Evolutionary conservation across 78 protist genomes (phyloP).

Genomic region (Isochrysis galbana): DNA sequence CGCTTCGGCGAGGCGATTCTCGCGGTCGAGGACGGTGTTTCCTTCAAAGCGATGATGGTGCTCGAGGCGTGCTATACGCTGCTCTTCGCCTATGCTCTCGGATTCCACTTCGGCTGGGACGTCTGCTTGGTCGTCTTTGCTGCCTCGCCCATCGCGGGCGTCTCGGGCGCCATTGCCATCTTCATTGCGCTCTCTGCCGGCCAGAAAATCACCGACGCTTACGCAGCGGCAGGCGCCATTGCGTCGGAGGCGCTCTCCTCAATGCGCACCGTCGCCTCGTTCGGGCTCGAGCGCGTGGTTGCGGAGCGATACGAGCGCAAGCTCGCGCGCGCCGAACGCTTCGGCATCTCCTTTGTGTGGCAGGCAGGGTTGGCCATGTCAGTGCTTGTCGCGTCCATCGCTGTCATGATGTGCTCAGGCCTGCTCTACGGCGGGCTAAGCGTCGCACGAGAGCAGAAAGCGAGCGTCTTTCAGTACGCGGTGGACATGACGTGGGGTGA

Average conservation of each 20-base stretch:
- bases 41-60: not conserved
- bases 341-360: too few species aligned
- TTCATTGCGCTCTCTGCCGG: not conserved
- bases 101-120: not conserved
- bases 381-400: not conserved
- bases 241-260: not conserved
- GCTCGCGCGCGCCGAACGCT: not conserved
- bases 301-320: not conserved
- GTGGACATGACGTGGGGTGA: not conserved
- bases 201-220: not conserved
- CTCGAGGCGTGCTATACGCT: not conserved
- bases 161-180: not conserved
- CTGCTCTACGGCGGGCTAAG: not conserved
- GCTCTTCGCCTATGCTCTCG: not conserved
- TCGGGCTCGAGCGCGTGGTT: not conserved
- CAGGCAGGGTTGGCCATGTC: not conserved
- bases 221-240: not conserved
- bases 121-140: not conserved
- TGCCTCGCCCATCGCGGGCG: not conserved
- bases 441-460: not conserved
- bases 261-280: constrained; percentile 15
- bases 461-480: not conserved
- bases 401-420: not conserved
- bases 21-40: not conserved
- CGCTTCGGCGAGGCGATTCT: not conserved